Evolutionary conservation across 1,139 yeast genomes (phyloP).

Genomic region (Candida anutae): DNA sequence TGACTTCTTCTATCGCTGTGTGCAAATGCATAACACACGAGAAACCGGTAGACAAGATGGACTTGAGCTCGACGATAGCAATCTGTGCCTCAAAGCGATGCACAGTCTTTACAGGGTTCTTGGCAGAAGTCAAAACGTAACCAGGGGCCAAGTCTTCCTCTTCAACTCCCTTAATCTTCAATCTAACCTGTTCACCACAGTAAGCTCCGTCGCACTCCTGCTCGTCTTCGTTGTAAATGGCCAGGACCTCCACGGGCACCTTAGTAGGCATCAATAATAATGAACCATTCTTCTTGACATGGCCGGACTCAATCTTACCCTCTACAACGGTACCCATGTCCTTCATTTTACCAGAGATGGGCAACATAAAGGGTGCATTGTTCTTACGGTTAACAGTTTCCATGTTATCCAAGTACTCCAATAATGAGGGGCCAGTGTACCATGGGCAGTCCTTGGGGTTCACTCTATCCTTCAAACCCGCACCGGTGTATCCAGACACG

Average conservation of each 20-base stretch:
- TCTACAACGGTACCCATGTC: conserved; percentile 96
- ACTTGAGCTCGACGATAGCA: conserved; percentile 92
- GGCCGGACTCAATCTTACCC: conserved; percentile 97
- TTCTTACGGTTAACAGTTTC: conserved; percentile 76
- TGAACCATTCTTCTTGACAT: conserved; percentile 68
- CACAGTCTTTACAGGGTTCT: conserved; percentile 86
- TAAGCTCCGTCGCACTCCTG: conserved; percentile 84
- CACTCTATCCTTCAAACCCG: conserved; percentile 87
- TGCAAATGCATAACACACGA: conserved; percentile 98
- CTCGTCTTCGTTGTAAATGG: conserved; percentile 91
- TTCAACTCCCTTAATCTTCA: conserved; percentile 89
- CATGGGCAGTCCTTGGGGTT: conserved; percentile 70
- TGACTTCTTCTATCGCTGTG: conserved; percentile 95
- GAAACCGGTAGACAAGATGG: conserved; percentile 90
- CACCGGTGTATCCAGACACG: conserved; percentile 96
- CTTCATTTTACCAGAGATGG: conserved; percentile 89
- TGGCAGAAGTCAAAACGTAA: conserved; percentile 78
- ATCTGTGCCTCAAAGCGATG: conserved; percentile 91
- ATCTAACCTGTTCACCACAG: conserved; percentile 95
- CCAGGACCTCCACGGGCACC: conserved; percentile 69
- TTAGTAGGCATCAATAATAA: conserved; percentile 91
- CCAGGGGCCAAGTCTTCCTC: conserved; percentile 94
- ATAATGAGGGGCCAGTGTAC: conserved; percentile 87
- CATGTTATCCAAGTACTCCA: conserved; percentile 83
- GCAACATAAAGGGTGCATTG: conserved; percentile 95